These are phyloP conservation scores for Purpureocillium lavendulum DNA, from an alignment of 2,329 filamentous ascomycete species.

Conservation along the genomic window DNA sequence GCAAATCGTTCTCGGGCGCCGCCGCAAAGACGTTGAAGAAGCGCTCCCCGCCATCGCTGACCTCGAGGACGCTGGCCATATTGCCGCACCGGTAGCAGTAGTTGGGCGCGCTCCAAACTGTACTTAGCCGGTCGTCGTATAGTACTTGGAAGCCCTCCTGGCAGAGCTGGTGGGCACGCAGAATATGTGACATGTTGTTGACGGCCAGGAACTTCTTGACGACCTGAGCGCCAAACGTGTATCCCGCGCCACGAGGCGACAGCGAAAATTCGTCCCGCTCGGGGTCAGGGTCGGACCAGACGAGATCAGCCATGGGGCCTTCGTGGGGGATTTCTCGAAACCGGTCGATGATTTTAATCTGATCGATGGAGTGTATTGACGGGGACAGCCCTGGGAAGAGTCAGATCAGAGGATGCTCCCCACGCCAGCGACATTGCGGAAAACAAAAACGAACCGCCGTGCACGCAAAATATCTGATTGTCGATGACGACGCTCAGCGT, in stretches of 20 bases:
- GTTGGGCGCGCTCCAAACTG: constrained; percentile 96
- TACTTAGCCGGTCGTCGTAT: constrained; percentile 89
- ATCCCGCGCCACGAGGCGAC: constrained; percentile 86
- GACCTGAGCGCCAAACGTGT: constrained; percentile 95
- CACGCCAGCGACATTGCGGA: too few species aligned
- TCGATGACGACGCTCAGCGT: constrained; percentile 97
- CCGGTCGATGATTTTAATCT: constrained; percentile 98
- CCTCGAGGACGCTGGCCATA: constrained; percentile 92
- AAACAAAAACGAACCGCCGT: constrained; percentile 66
- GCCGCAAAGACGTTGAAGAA: constrained; percentile 98
- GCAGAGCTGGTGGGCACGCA: constrained; percentile 95
- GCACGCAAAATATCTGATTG: constrained; percentile 97
- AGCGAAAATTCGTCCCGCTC: constrained; percentile 96
- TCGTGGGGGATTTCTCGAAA: constrained; percentile 98
- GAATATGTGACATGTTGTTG: constrained; percentile 95
- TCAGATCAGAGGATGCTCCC: background rate
- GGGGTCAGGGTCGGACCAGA: constrained; percentile 97
- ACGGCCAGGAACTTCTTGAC: constrained; percentile 97
- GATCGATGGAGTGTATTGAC: constrained; percentile 95
- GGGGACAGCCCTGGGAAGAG: constrained; percentile 58
- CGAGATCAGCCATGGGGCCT: constrained; percentile 97
- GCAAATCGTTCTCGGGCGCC: constrained; percentile 87
- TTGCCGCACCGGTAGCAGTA: constrained; percentile 96
- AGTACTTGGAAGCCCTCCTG: constrained; percentile 97
- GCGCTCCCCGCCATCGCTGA: constrained; percentile 83